Evolutionary conservation across 225 moss, liverwort and hornwort genomes (phyloP), one percentile per base, ranked within the genome.

Genomic region (Takakia lepidozioides): DNA sequence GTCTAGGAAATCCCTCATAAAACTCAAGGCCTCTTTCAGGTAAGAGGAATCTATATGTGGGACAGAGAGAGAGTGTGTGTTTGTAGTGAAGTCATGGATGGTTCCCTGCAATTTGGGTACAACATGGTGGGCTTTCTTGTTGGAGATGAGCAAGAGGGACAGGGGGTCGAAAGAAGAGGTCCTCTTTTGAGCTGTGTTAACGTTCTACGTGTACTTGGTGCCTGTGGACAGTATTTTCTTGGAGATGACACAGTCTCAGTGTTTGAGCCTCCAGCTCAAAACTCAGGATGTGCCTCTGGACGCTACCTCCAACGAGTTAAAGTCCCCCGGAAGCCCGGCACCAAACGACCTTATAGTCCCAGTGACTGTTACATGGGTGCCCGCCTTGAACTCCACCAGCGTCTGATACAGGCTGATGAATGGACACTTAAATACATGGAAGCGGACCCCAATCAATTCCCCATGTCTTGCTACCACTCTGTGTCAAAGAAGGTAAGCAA

Each of bases 361-460:
- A 48, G 70, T 23, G 90, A 90, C 5, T 84, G 84, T 48, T 87
- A 74, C 18, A 87, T 87, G 40, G 84, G 77, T 38, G 72, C 76
- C 4, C 59, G 23, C 8, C 4, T 87, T 51, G 37, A 73, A 23
- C 17, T 95, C 2, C 84, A 84, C n/a, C 55, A 90, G 16, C 82
- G 73, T 0, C 62, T 95, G 0, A 53, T 87, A 0, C 84, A 95
- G 23, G 95, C 95, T 0, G 87, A 95, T 15, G 80, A 95, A 18
- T 90, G 90, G 95, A 95, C 90, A 0, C 64, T 95, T 29, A 95
- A 84, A 56, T 61, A 75, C 27, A 95, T 90, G 95, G 95, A 95
- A n/a, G 69, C 82, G 2, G 59, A 63, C 26, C 80, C 76, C 0
- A 69, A 39, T 5, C 59, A 65, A n/a, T 95, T 84, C 10, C 80